These are phyloP conservation scores for Cucurbita argyrosperma DNA, from an alignment of 306 rosid species.

Conservation along the genomic window DNA sequence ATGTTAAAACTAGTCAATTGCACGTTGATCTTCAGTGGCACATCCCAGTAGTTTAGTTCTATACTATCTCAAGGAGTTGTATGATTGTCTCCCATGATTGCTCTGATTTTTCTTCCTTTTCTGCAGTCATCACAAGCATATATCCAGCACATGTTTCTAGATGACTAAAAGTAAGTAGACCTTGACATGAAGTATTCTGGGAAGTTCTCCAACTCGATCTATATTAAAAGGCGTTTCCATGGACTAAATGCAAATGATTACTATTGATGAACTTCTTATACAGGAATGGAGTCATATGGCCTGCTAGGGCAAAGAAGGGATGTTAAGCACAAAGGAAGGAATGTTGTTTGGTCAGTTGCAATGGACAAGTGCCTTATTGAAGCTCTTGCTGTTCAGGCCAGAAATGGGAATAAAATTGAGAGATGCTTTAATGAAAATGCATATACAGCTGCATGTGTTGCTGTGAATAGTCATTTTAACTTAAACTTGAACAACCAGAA, in stretches of 20 bases:
- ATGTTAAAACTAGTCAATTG: not conserved
- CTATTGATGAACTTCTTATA: not conserved
- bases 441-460: conserved; percentile 61
- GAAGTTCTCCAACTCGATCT: not conserved
- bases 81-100: not conserved
- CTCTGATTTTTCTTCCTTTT: not conserved
- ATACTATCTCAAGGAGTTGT: not conserved
- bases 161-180: conserved; percentile 2
- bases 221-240: not conserved
- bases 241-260: not conserved
- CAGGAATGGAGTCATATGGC: conserved; percentile 59
- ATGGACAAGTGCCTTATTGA: conserved; percentile 74
- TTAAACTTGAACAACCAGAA: conserved; percentile 68
- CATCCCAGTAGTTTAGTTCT: not conserved
- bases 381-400: conserved; percentile 64
- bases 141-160: not conserved
- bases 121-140: not conserved
- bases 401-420: conserved; percentile 57
- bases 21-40: not conserved
- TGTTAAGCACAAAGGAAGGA: conserved; percentile 62
- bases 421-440: conserved; percentile 78
- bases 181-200: not conserved
- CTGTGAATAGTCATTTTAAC: conserved; percentile 54
- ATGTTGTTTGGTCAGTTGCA: conserved; percentile 73
- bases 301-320: conserved; percentile 48